These are phyloP conservation scores for Sungouiella thailandica DNA, from an alignment of 805 yeast species.

Conservation along the genomic window DNA sequence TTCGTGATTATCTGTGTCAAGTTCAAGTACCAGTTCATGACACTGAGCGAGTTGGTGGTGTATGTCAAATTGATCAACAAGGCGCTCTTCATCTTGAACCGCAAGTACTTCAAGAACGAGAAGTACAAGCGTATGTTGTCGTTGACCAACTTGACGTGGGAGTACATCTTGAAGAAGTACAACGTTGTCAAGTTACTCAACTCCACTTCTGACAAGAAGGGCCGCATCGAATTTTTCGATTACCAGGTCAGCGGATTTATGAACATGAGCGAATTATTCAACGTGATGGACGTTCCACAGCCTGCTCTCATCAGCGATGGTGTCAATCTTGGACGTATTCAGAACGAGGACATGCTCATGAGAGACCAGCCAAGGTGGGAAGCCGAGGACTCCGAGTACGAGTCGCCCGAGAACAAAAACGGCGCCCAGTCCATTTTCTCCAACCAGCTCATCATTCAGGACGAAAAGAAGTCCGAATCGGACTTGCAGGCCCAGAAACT, in stretches of 20 bases:
- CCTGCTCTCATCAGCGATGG: slow-evolving; percentile 20
- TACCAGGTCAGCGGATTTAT: slow-evolving; percentile 36
- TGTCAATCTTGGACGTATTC: slow-evolving; percentile 7
- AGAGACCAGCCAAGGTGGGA: slow-evolving; percentile 2
- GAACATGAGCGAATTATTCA: slow-evolving; percentile 38
- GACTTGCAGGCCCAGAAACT: slow-evolving; percentile 14
- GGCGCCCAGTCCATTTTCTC: slow-evolving; percentile 1
- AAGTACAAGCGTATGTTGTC: slow-evolving; percentile 42
- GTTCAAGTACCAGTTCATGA: slow-evolving; percentile 39
- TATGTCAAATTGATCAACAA: slow-evolving; percentile 39
- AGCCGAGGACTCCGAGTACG: slow-evolving; percentile 6
- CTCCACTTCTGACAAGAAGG: slow-evolving; percentile 19
- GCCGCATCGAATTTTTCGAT: slow-evolving; percentile 31
- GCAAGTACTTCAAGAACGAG: slow-evolving; percentile 43
- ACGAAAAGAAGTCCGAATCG: slow-evolving; percentile 2
- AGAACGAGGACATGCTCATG: slow-evolving; percentile 2
- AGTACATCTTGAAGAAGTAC: slow-evolving; percentile 34
- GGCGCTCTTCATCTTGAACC: slow-evolving; percentile 36
- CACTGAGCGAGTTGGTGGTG: slow-evolving; percentile 30
- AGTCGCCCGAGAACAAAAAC: slow-evolving; percentile 2
- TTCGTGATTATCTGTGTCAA: slow-evolving; percentile 51
- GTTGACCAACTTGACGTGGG: slow-evolving; percentile 40
- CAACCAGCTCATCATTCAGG: slow-evolving; percentile 4
- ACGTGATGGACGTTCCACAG: slow-evolving; percentile 41
- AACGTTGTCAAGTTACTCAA: slow-evolving; percentile 26